Evolutionary conservation across 2,329 filamentous ascomycete genomes (phyloP).

Genomic region (Penicillium sp.): DNA sequence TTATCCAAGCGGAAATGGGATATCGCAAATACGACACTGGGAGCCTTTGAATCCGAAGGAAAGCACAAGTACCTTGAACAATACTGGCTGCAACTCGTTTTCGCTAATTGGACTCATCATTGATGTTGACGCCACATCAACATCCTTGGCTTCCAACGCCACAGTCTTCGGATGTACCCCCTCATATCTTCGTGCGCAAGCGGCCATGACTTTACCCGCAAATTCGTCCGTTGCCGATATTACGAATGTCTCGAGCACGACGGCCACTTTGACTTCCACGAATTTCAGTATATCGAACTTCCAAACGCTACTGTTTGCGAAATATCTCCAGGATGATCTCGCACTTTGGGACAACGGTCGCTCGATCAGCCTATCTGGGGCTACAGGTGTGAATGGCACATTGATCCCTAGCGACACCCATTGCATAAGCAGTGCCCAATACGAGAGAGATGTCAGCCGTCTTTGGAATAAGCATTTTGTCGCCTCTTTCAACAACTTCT

Average conservation of each 20-base stretch:
- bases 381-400: background rate
- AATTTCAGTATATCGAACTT: background rate
- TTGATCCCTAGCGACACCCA: background rate
- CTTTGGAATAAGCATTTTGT: conserved; percentile 14
- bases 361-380: background rate
- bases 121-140: conserved; percentile 1
- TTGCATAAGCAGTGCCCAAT: background rate
- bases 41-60: background rate
- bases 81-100: conserved; percentile 5
- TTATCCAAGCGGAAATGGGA: background rate
- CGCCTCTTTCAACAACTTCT: conserved; percentile 11
- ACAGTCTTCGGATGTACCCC: conserved; percentile 10
- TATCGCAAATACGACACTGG: background rate
- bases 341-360: background rate
- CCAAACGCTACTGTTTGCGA: background rate
- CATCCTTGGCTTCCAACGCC: conserved; percentile 4
- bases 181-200: background rate
- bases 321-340: background rate
- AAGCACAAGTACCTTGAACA: background rate
- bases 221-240: background rate
- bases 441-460: background rate
- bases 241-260: background rate
- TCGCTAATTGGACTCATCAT: conserved; percentile 8
- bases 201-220: background rate
- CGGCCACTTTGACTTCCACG: background rate